Conservation (phyloP, 1,284 basidiomycete species). For the Rhodotorula sp. region DNA sequence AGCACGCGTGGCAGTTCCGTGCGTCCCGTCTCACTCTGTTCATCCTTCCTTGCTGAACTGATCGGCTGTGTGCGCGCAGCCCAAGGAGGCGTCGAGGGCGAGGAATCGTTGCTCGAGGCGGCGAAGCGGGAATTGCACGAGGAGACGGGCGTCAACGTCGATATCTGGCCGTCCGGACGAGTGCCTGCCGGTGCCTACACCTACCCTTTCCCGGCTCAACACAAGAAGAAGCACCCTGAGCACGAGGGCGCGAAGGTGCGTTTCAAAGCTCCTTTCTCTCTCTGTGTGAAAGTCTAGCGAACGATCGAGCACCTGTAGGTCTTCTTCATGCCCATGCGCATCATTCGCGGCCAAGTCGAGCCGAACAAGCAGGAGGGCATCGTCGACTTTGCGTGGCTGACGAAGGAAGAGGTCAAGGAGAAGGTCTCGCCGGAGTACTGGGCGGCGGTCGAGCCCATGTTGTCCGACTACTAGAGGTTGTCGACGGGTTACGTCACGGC, state of each 20-base stretch:
- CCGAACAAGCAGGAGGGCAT: constrained; percentile 56
- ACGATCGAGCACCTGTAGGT: constrained; percentile 42
- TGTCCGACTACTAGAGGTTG: constrained; percentile 53
- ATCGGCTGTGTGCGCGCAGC: constrained; percentile 21
- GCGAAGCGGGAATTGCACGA: constrained; percentile 64
- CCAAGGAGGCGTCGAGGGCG: constrained; percentile 60
- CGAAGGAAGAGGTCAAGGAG: constrained; percentile 75
- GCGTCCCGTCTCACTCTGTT: constrained; percentile 7
- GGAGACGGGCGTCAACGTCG: constrained; percentile 70
- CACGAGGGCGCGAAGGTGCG: constrained; percentile 26
- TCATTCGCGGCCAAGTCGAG: constrained; percentile 66
- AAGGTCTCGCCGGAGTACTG: constrained; percentile 67
- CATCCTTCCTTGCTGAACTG: neutral
- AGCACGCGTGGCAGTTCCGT: constrained; percentile 74
- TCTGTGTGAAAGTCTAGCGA: neutral
- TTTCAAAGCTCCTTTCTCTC: no score
- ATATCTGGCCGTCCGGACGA: constrained; percentile 57
- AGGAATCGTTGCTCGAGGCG: constrained; percentile 66
- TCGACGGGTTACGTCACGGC: neutral
- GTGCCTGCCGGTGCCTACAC: constrained; percentile 40
- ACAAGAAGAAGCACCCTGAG: constrained; percentile 20
- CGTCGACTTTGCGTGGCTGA: constrained; percentile 81
- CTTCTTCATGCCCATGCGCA: constrained; percentile 81
- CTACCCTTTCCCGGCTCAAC: constrained; percentile 31
- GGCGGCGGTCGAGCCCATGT: constrained; percentile 70